Percentiles rank a stretch among this genome's conserved stretches.
These are phyloP conservation scores for Alternaria rosae DNA, from an alignment of 2,329 filamentous ascomycete species.

Conservation along the genomic window DNA sequence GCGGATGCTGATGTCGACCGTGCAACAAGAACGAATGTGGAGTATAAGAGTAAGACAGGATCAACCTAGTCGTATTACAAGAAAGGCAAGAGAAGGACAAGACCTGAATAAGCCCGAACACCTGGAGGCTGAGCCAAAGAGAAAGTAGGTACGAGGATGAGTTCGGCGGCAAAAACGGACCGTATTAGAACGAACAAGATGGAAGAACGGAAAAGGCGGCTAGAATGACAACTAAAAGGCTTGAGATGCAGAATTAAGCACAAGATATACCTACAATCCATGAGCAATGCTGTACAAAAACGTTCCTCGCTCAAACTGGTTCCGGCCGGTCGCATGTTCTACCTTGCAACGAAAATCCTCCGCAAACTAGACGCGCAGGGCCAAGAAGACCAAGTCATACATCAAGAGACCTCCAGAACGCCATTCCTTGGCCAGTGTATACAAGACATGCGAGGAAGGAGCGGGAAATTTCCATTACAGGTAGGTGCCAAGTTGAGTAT, in stretches of 20 bases:
- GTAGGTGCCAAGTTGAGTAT: slow-evolving; percentile 15
- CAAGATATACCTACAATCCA: slow-evolving; percentile 20
- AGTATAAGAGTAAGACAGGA: slow-evolving; percentile 15
- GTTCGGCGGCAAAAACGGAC: not conserved
- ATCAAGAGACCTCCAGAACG: slow-evolving; percentile 18
- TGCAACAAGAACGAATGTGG: slow-evolving; percentile 12
- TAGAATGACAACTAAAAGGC: not conserved
- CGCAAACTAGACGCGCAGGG: slow-evolving; percentile 17
- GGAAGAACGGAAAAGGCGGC: slow-evolving; percentile 2
- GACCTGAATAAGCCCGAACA: slow-evolving; percentile 8
- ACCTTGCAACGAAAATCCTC: slow-evolving; percentile 1
- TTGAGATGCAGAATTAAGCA: slow-evolving; percentile 12
- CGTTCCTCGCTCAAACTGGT: not conserved
- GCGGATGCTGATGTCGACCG: slow-evolving; percentile 22
- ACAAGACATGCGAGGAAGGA: slow-evolving; percentile 14
- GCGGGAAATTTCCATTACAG: slow-evolving; percentile 5
- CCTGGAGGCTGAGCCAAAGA: slow-evolving; percentile 21
- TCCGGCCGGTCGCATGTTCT: not conserved
- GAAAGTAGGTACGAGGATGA: not conserved
- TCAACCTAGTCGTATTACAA: slow-evolving; percentile 20
- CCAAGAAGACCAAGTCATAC: slow-evolving; percentile 43
- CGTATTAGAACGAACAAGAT: slow-evolving; percentile 3
- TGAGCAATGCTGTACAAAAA: not conserved
- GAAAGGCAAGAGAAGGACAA: slow-evolving; percentile 10
- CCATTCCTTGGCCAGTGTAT: slow-evolving; percentile 19